phyloP scores from a whole-genome alignment of 1,284 basidiomycete genomes.

The Phaffia rhodozyma region DNA sequence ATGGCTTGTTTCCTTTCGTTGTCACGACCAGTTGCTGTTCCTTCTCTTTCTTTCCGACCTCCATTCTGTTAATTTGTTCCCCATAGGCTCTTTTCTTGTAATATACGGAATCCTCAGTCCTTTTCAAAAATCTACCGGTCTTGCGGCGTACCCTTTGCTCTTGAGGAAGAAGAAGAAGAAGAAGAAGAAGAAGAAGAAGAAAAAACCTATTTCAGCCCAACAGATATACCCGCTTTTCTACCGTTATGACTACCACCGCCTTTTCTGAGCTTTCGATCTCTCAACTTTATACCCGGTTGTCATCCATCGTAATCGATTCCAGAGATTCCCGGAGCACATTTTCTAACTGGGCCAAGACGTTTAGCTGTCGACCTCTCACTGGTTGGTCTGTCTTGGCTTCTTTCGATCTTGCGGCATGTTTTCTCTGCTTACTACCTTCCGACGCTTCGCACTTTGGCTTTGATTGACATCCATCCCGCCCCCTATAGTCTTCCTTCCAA shows the following conservation, averaged over 20 bases:
- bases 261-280: slow-evolving; percentile 6
- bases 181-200: too few relatives aligned
- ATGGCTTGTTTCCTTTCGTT: too few relatives aligned
- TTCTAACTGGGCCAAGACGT: slow-evolving; percentile 60
- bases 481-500: slow-evolving; percentile 57
- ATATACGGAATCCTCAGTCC: too few relatives aligned
- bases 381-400: slow-evolving; percentile 1
- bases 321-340: slow-evolving; percentile 34
- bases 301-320: slow-evolving; percentile 17
- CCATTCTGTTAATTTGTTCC: too few relatives aligned
- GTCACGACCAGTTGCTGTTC: too few relatives aligned
- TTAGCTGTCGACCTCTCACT: slow-evolving; percentile 48
- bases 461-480: background rate
- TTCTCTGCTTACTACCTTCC: background rate
- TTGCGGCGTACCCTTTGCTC: too few relatives aligned
- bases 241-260: background rate
- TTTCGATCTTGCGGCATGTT: background rate
- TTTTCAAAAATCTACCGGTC: too few relatives aligned
- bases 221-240: background rate
- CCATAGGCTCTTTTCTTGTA: too few relatives aligned
- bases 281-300: slow-evolving; percentile 20
- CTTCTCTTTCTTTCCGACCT: too few relatives aligned
- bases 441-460: background rate
- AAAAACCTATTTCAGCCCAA: too few relatives aligned
- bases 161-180: too few relatives aligned